These are phyloP conservation scores for Lagenaria siceraria DNA, from an alignment of 306 rosid genomes.

Conservation along the genomic window DNA sequence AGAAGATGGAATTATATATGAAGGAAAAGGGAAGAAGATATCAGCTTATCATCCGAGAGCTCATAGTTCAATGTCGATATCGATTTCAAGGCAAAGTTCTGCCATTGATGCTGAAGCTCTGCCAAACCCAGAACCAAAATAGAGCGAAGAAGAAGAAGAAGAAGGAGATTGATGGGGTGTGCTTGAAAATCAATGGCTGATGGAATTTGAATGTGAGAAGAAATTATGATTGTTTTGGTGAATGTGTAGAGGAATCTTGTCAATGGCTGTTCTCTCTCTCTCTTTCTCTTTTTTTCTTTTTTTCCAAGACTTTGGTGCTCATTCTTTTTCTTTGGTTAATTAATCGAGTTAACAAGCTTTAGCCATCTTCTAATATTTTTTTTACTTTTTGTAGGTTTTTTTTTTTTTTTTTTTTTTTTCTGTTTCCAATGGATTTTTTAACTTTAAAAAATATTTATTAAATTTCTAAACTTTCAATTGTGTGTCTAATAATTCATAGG, in stretches of 20 bases:
- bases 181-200: background rate
- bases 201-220: background rate
- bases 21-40: conserved; percentile 51
- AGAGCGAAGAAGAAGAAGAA: background rate
- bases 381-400: too few relatives aligned
- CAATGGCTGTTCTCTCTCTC: background rate
- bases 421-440: too few relatives aligned
- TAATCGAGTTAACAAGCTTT: background rate
- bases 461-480: too few relatives aligned
- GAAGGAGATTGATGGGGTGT: background rate
- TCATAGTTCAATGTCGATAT: conserved; percentile 3
- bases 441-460: too few relatives aligned
- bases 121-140: conserved; percentile 3
- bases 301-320: background rate
- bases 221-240: background rate
- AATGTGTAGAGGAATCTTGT: background rate
- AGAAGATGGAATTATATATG: conserved; percentile 28
- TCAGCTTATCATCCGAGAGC: conserved; percentile 47
- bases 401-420: too few relatives aligned
- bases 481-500: too few relatives aligned
- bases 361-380: background rate
- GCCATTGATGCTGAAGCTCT: conserved; percentile 22
- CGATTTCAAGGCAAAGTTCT: conserved; percentile 32
- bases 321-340: background rate
- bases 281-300: background rate